phyloP scores from a whole-genome alignment of 495 filamentous ascomycete species.

The Penicillium parvum region DNA sequence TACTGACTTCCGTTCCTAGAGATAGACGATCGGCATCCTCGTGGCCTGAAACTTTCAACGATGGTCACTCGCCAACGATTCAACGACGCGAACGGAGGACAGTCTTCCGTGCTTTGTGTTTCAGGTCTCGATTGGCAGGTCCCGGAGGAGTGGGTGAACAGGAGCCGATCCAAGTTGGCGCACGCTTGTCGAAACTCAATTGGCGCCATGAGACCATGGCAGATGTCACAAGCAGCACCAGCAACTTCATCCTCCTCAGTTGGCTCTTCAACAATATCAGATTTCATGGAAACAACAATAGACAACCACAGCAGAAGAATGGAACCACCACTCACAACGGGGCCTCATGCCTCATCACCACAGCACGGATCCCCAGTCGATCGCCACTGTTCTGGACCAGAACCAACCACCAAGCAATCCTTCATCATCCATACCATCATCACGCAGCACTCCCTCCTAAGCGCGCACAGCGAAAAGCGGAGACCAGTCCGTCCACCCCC shows the following conservation, averaged over 20 bases:
- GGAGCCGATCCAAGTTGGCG: slow-evolving; percentile 33
- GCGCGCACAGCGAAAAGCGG: slow-evolving; percentile 10
- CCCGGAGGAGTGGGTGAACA: slow-evolving; percentile 33
- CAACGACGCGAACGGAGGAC: too few relatives aligned
- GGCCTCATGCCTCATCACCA: neutral
- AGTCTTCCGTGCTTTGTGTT: slow-evolving; percentile 19
- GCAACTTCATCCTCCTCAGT: too few relatives aligned
- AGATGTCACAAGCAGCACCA: slow-evolving; percentile 13
- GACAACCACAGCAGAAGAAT: too few relatives aligned
- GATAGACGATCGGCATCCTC: neutral
- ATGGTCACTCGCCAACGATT: too few relatives aligned
- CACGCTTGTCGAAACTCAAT: slow-evolving; percentile 42
- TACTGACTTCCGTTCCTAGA: neutral
- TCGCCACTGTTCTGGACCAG: too few relatives aligned
- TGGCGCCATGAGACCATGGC: slow-evolving; percentile 28
- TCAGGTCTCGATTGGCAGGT: slow-evolving; percentile 16
- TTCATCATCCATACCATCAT: neutral
- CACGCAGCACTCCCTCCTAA: neutral
- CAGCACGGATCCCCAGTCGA: neutral
- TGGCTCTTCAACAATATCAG: too few relatives aligned
- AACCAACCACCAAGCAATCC: slow-evolving; percentile 1
- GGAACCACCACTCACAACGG: too few relatives aligned
- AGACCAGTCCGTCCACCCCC: too few relatives aligned
- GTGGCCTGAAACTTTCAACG: neutral
- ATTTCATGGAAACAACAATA: too few relatives aligned